Evolutionary conservation across 2,329 filamentous ascomycete genomes (phyloP).

Genomic region (Cladosporium sphaerospermum): DNA sequence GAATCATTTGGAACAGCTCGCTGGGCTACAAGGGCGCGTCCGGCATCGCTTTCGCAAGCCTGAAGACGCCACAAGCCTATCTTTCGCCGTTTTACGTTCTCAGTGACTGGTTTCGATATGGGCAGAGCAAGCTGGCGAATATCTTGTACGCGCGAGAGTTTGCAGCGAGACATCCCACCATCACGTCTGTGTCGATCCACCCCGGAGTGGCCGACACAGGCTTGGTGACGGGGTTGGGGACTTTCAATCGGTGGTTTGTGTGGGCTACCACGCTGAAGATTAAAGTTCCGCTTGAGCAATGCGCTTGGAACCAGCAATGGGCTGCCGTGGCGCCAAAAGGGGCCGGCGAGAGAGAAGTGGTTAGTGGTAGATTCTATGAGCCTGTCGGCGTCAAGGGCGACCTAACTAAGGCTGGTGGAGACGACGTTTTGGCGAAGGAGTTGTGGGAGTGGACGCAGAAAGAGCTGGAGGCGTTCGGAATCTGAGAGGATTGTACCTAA

Average conservation of each 20-base stretch:
- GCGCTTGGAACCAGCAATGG: conserved; percentile 21
- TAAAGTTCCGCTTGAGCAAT: conserved; percentile 18
- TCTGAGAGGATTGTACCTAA: background rate
- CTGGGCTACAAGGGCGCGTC: conserved; percentile 20
- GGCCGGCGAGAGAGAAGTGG: conserved; percentile 11
- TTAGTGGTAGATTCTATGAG: conserved; percentile 33
- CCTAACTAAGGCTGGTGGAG: conserved; percentile 22
- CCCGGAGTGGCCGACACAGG: conserved; percentile 38
- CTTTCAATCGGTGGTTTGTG: conserved; percentile 1
- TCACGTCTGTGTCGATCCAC: conserved; percentile 35
- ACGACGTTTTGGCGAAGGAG: conserved; percentile 11
- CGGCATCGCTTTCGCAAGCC: conserved; percentile 23
- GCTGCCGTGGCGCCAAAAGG: conserved; percentile 12
- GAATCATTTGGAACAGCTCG: conserved; percentile 27
- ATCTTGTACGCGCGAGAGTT: conserved; percentile 39
- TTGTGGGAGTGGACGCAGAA: conserved; percentile 32
- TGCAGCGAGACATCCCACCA: conserved; percentile 32
- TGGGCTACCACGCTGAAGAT: conserved; percentile 12
- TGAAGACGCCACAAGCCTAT: conserved; percentile 20
- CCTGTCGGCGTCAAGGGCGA: conserved; percentile 28
- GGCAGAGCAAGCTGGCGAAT: conserved; percentile 45
- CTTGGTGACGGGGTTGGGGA: conserved; percentile 17
- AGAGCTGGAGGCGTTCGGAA: conserved; percentile 13
- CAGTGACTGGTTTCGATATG: conserved; percentile 34
- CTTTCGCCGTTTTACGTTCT: conserved; percentile 4